Conservation (phyloP, 2,329 filamentous ascomycete species). For the Sclerotinia trifoliorum region DNA sequence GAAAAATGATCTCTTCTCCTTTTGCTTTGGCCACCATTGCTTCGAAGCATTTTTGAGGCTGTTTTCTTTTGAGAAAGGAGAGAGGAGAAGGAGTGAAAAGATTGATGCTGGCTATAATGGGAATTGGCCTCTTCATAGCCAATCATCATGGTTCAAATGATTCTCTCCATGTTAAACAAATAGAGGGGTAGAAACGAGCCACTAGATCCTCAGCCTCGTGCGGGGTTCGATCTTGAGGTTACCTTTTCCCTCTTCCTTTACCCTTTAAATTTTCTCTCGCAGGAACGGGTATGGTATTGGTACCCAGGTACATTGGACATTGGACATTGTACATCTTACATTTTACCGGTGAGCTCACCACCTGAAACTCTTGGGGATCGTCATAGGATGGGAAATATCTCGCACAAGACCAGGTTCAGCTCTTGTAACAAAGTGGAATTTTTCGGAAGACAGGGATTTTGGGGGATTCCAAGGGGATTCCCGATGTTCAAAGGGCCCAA, state of each 20-base stretch:
- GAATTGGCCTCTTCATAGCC: not conserved
- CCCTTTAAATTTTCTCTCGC: accelerated
- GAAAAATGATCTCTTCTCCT: not conserved
- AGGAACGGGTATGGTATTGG: not conserved
- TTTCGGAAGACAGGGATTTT: constrained; percentile 9
- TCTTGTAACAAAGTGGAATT: not conserved
- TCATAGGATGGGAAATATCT: constrained; percentile 2
- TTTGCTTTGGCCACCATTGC: not conserved
- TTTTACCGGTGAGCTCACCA: too few species aligned
- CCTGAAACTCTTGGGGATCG: not conserved
- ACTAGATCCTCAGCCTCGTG: constrained; percentile 6
- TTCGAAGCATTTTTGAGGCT: not conserved
- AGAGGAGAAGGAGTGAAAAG: not conserved
- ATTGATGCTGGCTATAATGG: not conserved
- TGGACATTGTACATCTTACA: too few species aligned
- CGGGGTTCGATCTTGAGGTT: not conserved
- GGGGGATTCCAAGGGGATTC: not conserved
- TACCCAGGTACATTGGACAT: too few species aligned
- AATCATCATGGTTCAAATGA: not conserved
- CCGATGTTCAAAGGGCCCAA: not conserved
- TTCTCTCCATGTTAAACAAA: not conserved
- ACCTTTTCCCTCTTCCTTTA: not conserved
- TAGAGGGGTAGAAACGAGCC: not conserved
- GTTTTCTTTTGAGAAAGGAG: not conserved
- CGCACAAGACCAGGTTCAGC: not conserved